These are phyloP conservation scores for Oryza officinalis DNA, from an alignment of 176 grass and related monocot genomes.

Conservation along the genomic window DNA sequence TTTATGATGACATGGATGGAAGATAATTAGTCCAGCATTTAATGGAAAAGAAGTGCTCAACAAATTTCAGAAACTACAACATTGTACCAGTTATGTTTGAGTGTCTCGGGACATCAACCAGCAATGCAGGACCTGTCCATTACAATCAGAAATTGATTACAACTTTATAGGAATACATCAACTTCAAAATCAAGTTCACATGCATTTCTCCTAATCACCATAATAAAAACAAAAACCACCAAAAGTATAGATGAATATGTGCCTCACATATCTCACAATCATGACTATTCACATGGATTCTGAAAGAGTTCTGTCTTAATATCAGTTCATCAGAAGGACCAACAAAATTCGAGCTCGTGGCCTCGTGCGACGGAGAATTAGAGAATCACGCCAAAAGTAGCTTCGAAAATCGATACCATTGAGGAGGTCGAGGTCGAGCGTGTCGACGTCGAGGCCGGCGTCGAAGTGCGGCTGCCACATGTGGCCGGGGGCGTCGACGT, in stretches of 20 bases:
- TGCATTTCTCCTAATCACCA: neutral
- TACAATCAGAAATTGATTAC: neutral
- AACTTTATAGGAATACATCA: neutral
- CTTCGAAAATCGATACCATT: conserved; percentile 33
- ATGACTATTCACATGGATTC: neutral
- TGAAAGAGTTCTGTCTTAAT: neutral
- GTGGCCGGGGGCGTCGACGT: conserved; percentile 15
- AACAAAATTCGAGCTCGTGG: neutral
- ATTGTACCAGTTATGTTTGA: conserved; percentile 49
- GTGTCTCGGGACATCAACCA: conserved; percentile 63
- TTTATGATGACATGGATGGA: neutral
- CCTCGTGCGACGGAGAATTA: neutral
- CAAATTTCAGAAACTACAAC: neutral
- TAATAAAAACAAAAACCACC: neutral
- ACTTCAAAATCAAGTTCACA: neutral
- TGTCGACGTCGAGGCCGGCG: conserved; percentile 47
- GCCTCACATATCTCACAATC: neutral
- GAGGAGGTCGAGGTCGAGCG: conserved; percentile 46
- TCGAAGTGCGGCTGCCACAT: conserved; percentile 46
- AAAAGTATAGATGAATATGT: too few species aligned
- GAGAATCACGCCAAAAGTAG: neutral
- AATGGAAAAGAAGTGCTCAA: neutral
- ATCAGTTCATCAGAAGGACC: neutral
- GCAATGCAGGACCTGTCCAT: conserved; percentile 48
- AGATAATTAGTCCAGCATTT: neutral